These are phyloP conservation scores for Chloranthus sessilifolius DNA, from an alignment of 164 flowering plant genomes.

Conservation along the genomic window DNA sequence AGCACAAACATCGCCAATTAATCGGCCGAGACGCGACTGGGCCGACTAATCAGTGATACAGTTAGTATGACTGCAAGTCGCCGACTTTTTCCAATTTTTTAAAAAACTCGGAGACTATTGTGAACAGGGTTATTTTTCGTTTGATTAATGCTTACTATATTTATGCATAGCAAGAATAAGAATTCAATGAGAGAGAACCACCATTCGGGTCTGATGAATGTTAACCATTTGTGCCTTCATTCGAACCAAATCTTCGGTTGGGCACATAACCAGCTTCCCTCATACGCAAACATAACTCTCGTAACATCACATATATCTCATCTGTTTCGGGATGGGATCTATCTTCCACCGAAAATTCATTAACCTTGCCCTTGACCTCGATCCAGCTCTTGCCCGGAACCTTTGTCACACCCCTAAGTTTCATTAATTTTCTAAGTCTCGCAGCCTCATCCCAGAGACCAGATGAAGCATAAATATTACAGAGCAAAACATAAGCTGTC, in stretches of 20 bases:
- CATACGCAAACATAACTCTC: conserved; percentile 38
- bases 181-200: too few species aligned
- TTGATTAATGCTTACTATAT: too few species aligned
- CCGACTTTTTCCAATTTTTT: too few species aligned
- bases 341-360: conserved; percentile 56
- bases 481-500: conserved; percentile 53
- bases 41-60: too few species aligned
- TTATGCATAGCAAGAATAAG: too few species aligned
- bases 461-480: conserved; percentile 51
- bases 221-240: too few species aligned
- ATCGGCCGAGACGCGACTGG: too few species aligned
- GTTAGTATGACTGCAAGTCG: too few species aligned
- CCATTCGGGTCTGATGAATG: too few species aligned
- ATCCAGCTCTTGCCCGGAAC: conserved; percentile 70
- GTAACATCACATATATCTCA: conserved; percentile 35
- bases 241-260: conserved; percentile 8
- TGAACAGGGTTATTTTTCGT: too few species aligned
- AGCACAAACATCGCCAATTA: too few species aligned
- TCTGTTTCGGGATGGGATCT: conserved; percentile 39
- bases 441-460: conserved; percentile 56
- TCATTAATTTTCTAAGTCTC: conserved; percentile 47
- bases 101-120: too few species aligned
- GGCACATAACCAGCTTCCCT: conserved; percentile 34
- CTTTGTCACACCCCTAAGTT: conserved; percentile 41
- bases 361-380: conserved; percentile 33